These are phyloP conservation scores for Pichia kudriavzevii DNA, from an alignment of 1,139 yeast genomes.

Conservation along the genomic window DNA sequence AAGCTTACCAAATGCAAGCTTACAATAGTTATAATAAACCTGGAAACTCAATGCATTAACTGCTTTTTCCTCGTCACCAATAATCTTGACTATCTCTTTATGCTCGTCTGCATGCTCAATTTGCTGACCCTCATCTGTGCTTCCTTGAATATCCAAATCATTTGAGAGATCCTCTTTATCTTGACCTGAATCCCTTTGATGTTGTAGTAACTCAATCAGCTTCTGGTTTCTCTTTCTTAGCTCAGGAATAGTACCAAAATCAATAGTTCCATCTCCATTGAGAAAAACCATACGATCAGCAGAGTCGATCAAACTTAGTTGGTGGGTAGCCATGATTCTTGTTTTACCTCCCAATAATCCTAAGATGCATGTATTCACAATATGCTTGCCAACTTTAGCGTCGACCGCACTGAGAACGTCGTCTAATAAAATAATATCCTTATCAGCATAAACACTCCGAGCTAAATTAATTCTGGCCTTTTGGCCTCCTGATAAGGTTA, in stretches of 20 bases:
- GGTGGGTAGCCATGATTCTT: slow-evolving; percentile 79
- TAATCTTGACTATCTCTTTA: slow-evolving; percentile 22
- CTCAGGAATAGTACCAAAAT: slow-evolving; percentile 51
- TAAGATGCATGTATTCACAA: slow-evolving; percentile 59
- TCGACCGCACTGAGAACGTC: slow-evolving; percentile 92
- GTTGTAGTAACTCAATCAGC: slow-evolving; percentile 47
- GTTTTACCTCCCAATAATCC: slow-evolving; percentile 55
- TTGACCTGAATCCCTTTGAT: slow-evolving; percentile 27
- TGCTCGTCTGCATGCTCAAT: not conserved
- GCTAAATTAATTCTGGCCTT: slow-evolving; percentile 81
- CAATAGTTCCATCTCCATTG: slow-evolving; percentile 57
- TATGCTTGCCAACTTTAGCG: slow-evolving; percentile 78
- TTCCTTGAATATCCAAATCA: too few relatives aligned
- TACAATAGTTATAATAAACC: slow-evolving; percentile 46
- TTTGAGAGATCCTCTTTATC: slow-evolving; percentile 19
- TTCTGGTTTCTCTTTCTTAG: slow-evolving; percentile 38
- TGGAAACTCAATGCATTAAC: slow-evolving; percentile 27
- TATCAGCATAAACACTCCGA: slow-evolving; percentile 67
- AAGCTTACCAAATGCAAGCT: slow-evolving; percentile 49
- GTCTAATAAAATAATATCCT: slow-evolving; percentile 64
- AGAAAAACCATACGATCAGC: slow-evolving; percentile 68
- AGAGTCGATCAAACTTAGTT: slow-evolving; percentile 55
- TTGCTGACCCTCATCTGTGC: too few relatives aligned
- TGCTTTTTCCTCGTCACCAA: slow-evolving; percentile 29
- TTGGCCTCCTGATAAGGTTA: slow-evolving; percentile 88